phyloP scores from a whole-genome alignment of 2,329 filamentous ascomycete species.

The Penicillium sp. region DNA sequence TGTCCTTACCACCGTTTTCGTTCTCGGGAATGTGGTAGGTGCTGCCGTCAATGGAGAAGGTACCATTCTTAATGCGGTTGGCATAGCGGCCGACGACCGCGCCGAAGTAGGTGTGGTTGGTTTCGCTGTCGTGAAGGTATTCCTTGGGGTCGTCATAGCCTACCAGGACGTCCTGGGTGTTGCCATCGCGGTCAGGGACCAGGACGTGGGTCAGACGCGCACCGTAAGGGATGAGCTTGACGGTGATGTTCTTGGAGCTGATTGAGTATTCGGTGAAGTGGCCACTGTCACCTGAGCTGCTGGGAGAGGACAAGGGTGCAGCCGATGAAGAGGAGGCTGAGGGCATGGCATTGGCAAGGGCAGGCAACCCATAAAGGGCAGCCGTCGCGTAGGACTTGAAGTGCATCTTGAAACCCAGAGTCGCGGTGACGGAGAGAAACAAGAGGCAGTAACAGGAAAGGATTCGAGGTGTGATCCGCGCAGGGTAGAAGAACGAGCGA shows the following conservation, averaged over 20 bases:
- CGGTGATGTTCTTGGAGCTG: slow-evolving; percentile 48
- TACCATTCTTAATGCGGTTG: slow-evolving; percentile 57
- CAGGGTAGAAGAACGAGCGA: slow-evolving; percentile 28
- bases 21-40: slow-evolving; percentile 52
- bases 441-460: slow-evolving; percentile 30
- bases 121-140: slow-evolving; percentile 47
- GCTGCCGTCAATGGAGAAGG: slow-evolving; percentile 50
- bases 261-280: slow-evolving; percentile 48
- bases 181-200: slow-evolving; percentile 52
- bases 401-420: slow-evolving; percentile 38
- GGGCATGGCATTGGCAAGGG: slow-evolving; percentile 22
- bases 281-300: slow-evolving; percentile 14
- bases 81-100: slow-evolving; percentile 53
- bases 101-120: slow-evolving; percentile 50
- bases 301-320: background rate
- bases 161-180: slow-evolving; percentile 49
- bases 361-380: slow-evolving; percentile 34
- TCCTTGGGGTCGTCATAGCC: slow-evolving; percentile 50
- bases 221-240: slow-evolving; percentile 49
- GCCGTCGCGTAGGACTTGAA: slow-evolving; percentile 33
- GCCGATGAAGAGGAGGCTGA: slow-evolving; percentile 13
- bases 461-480: slow-evolving; percentile 30
- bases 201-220: slow-evolving; percentile 48
- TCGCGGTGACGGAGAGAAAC: slow-evolving; percentile 27
- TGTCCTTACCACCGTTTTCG: slow-evolving; percentile 51